Base-by-base conservation (phyloP, 225 moss, liverwort and hornwort genomes). In the Sphagnum tenellum region DNA sequence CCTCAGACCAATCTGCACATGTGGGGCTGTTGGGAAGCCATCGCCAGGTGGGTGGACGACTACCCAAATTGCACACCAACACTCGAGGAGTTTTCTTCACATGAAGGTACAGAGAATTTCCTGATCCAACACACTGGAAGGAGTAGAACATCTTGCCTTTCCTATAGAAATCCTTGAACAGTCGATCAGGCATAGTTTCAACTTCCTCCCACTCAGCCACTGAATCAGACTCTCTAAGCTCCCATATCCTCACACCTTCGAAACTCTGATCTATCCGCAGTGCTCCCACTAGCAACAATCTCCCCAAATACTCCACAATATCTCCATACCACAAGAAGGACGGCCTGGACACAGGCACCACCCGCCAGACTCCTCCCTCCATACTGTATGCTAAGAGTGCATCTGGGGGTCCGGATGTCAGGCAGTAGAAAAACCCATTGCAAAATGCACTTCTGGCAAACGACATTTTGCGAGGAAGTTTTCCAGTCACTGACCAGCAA, bases 61-160 rank as follows among this genome's bases (percentile, higher is more conserved):
- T 77, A 48, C 71, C 57, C 46, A 84, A 63, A 71, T 84, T 75
- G 67, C 84, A 84, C 58, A 84, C 66, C 59, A 84, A 60, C 46
- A 84, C 80, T 9, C 84, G 80, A 4, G 75, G 71, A 4, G 77
- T 84, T 75, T 84, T 84, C 69, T 84, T 80, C 64, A 80, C 77
- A 57, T 84, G 84, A 45, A 84, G 64, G 77, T 84, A 84, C 55
- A 84, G 79, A 8, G 78, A 71, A 49, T 67, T 75, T 48, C 84
- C 84, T 0, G 80, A 80, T 55, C 77, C 80, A 3, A 84, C 84
- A 62, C 84, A 84, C 55, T 84, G 84, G 66, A 84, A 84, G 8
- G 77, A 80, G 57, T 84, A 80, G 61, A 84, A 84, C 77, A 84
- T 75, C 80, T 77, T 80, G 47, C 84, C 84, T 60, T 77, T 84